Evolutionary conservation across 345 rosid genomes (phyloP).

Genomic region (Garcia nutans): DNA sequence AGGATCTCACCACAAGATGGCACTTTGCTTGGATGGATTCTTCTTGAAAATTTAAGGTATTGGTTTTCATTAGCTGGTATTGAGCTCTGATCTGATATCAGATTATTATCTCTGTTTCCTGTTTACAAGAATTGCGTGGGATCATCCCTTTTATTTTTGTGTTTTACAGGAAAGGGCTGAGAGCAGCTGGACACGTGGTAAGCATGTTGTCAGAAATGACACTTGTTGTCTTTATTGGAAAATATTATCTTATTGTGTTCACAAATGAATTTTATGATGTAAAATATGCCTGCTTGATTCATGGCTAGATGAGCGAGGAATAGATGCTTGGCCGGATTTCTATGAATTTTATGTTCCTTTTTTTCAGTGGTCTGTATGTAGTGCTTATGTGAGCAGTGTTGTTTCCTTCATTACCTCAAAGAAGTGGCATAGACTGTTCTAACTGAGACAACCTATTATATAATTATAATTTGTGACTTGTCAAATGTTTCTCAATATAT

Average conservation of each 20-base stretch:
- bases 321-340: not conserved
- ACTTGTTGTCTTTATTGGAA: not conserved
- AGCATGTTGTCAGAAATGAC: slow-evolving; percentile 21
- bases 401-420: not conserved
- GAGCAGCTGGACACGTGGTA: slow-evolving; percentile 58
- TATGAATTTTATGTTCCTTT: not conserved
- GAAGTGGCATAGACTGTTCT: too few species aligned
- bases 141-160: slow-evolving; percentile 2
- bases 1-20: slow-evolving; percentile 77
- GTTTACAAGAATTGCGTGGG: not conserved
- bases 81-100: not conserved
- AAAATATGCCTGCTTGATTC: not conserved
- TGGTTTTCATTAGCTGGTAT: slow-evolving; percentile 3
- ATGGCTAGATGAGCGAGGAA: not conserved
- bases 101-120: not conserved
- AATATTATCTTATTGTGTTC: not conserved
- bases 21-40: slow-evolving; percentile 71
- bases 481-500: too few species aligned
- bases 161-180: slow-evolving; percentile 54
- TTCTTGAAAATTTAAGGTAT: slow-evolving; percentile 76
- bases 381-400: not conserved
- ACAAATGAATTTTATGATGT: too few species aligned
- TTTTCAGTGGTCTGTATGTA: not conserved
- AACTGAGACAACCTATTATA: too few species aligned
- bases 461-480: too few species aligned